Conservation (phyloP, 805 yeast species). For the Wickerhamiella vanderwaltii region DNA sequence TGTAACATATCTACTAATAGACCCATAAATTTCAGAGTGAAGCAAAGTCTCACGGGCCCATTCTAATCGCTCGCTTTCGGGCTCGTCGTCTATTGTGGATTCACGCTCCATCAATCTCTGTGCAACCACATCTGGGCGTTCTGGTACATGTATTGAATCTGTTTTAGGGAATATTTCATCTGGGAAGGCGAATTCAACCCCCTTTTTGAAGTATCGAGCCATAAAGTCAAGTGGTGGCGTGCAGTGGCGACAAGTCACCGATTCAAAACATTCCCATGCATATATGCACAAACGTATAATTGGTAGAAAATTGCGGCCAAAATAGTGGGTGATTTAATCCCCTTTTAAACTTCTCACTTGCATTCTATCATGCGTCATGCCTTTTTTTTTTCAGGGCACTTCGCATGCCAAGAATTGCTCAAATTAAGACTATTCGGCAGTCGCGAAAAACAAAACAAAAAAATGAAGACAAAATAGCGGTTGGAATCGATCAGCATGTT, state of each 20-base stretch:
- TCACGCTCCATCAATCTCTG: background rate
- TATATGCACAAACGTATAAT: too few relatives aligned
- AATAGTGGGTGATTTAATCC: too few relatives aligned
- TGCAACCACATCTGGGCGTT: constrained; percentile 11
- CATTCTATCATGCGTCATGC: too few relatives aligned
- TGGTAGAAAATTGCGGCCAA: too few relatives aligned
- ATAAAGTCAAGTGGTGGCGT: background rate
- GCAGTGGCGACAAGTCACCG: constrained; percentile 3
- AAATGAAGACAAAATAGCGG: too few relatives aligned
- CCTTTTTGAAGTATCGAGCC: constrained; percentile 18
- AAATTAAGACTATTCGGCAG: too few relatives aligned
- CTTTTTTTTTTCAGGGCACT: too few relatives aligned
- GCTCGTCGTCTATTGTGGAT: constrained; percentile 11
- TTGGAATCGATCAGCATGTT: too few relatives aligned
- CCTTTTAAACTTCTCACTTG: too few relatives aligned
- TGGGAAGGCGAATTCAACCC: constrained; percentile 24
- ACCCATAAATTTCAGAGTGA: constrained; percentile 24
- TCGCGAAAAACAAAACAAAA: too few relatives aligned
- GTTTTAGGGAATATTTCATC: constrained; percentile 25
- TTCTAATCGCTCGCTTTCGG: constrained; percentile 7
- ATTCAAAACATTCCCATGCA: too few relatives aligned
- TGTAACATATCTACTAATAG: constrained; percentile 17
- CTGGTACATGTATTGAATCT: constrained; percentile 7
- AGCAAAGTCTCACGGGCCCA: constrained; percentile 27
- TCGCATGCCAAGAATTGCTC: too few relatives aligned